Conservation (phyloP, 2,329 filamentous ascomycete species). For the Ceratocystis alfenasii region DNA sequence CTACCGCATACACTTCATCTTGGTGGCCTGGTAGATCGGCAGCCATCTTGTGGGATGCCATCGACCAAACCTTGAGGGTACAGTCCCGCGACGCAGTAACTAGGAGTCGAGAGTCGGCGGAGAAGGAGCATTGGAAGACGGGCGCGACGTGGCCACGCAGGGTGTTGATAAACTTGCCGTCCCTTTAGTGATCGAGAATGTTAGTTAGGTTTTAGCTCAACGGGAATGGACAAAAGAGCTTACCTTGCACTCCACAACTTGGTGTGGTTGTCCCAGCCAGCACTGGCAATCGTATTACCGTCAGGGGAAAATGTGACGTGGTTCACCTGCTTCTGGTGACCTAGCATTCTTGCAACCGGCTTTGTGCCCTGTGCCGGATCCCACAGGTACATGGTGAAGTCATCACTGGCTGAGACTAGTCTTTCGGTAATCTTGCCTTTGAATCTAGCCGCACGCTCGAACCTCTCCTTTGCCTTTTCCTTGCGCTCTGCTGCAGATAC, state of each 20-base stretch:
- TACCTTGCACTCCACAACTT: conserved; percentile 79
- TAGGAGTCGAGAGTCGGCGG: conserved; percentile 76
- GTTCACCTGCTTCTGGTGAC: conserved; percentile 94
- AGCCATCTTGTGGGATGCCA: conserved; percentile 68
- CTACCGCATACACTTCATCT: conserved; percentile 86
- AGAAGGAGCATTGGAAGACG: conserved; percentile 88
- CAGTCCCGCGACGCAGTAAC: conserved; percentile 86
- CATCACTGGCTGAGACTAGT: conserved; percentile 81
- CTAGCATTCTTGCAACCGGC: conserved; percentile 75
- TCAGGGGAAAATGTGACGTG: conserved; percentile 91
- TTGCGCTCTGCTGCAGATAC: conserved; percentile 46
- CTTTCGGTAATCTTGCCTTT: conserved; percentile 69
- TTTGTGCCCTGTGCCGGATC: conserved; percentile 67
- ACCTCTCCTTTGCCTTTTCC: conserved; percentile 65
- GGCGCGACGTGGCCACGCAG: conserved; percentile 78
- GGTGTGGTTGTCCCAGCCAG: conserved; percentile 87
- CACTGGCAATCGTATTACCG: conserved; percentile 73
- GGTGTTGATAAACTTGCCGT: conserved; percentile 71
- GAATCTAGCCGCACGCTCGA: conserved; percentile 70
- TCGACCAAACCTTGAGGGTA: conserved; percentile 90
- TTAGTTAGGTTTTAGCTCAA: neutral
- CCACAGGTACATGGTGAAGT: conserved; percentile 96
- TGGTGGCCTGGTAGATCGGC: conserved; percentile 76
- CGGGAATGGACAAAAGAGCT: conserved; percentile 19
- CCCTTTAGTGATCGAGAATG: conserved; percentile 30